Percentiles rank a stretch among this genome's conserved stretches.
These are phyloP conservation scores for Eutypa lata DNA, from an alignment of 2,329 filamentous ascomycete species.

Conservation along the genomic window DNA sequence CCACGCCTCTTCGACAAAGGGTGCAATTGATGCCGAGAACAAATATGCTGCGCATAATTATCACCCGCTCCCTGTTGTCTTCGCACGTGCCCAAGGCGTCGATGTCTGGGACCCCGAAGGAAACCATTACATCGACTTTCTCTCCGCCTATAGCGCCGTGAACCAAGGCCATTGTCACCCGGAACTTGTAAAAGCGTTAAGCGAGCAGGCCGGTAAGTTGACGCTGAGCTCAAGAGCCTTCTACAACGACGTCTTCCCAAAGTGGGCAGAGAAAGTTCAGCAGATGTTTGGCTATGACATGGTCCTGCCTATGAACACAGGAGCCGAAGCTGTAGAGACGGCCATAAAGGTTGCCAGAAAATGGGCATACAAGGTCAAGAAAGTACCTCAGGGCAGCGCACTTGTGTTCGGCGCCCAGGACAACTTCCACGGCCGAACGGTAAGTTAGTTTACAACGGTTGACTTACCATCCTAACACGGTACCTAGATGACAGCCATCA, in stretches of 20 bases:
- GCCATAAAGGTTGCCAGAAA: conserved; percentile 94
- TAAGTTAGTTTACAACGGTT: conserved; percentile 42
- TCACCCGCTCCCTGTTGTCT: conserved; percentile 93
- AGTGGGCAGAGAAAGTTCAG: conserved; percentile 90
- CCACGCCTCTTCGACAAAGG: conserved; percentile 75
- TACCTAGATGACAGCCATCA: conserved; percentile 82
- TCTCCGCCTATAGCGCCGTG: conserved; percentile 95
- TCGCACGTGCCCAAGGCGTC: conserved; percentile 78
- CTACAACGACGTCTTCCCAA: conserved; percentile 97
- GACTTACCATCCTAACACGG: conserved; percentile 9
- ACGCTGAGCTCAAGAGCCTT: conserved; percentile 94
- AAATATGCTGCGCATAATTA: conserved; percentile 96
- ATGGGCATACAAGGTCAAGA: conserved; percentile 97
- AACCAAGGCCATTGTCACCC: conserved; percentile 99
- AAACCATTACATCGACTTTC: conserved; percentile 92
- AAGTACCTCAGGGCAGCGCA: conserved; percentile 79
- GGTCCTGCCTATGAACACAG: conserved; percentile 98
- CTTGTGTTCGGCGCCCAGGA: conserved; percentile 80
- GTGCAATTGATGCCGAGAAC: conserved; percentile 78
- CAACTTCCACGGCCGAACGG: conserved; percentile 96
- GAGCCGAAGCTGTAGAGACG: conserved; percentile 93
- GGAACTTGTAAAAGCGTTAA: conserved; percentile 85
- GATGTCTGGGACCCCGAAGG: conserved; percentile 97
- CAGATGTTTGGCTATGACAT: conserved; percentile 92
- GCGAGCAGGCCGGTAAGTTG: conserved; percentile 82